These are phyloP conservation scores for Fraxinus anomala DNA, from an alignment of 257 asterid genomes.

Conservation along the genomic window DNA sequence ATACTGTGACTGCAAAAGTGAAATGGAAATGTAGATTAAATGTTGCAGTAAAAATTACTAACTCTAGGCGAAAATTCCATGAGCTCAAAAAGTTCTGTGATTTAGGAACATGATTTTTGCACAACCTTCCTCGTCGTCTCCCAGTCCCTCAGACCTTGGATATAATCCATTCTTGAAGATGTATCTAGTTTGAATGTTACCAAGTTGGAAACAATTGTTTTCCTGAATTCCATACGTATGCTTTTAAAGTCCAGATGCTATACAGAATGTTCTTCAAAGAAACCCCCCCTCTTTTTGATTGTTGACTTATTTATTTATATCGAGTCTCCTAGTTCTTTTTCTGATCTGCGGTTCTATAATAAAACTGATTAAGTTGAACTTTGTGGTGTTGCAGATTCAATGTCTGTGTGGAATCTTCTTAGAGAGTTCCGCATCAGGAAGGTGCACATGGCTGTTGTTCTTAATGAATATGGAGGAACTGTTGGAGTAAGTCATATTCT, in stretches of 20 bases:
- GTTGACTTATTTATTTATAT: background rate
- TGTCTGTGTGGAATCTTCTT: slow-evolving; percentile 99
- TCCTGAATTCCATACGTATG: background rate
- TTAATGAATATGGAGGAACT: slow-evolving; percentile 98
- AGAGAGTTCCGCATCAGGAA: slow-evolving; percentile 99
- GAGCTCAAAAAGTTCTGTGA: slow-evolving; percentile 6
- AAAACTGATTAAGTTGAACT: slow-evolving; percentile 2
- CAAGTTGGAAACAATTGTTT: background rate
- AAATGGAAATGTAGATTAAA: slow-evolving; percentile 11
- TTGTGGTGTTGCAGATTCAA: slow-evolving; percentile 71
- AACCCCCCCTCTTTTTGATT: background rate
- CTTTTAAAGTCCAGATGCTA: background rate
- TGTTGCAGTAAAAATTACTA: background rate
- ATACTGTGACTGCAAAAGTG: slow-evolving; percentile 17
- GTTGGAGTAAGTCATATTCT: slow-evolving; percentile 69
- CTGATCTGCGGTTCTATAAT: slow-evolving; percentile 6
- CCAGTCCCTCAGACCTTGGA: background rate
- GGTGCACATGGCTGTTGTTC: slow-evolving; percentile 99
- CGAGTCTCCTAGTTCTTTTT: slow-evolving; percentile 8
- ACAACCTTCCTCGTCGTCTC: background rate
- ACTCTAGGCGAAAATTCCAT: background rate
- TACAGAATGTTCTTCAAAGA: background rate
- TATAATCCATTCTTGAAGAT: background rate
- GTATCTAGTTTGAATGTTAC: slow-evolving; percentile 13
- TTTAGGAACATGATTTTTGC: slow-evolving; percentile 5